Base-by-base conservation (phyloP, 495 filamentous ascomycete species). In the Immersiella caudata region DNA sequence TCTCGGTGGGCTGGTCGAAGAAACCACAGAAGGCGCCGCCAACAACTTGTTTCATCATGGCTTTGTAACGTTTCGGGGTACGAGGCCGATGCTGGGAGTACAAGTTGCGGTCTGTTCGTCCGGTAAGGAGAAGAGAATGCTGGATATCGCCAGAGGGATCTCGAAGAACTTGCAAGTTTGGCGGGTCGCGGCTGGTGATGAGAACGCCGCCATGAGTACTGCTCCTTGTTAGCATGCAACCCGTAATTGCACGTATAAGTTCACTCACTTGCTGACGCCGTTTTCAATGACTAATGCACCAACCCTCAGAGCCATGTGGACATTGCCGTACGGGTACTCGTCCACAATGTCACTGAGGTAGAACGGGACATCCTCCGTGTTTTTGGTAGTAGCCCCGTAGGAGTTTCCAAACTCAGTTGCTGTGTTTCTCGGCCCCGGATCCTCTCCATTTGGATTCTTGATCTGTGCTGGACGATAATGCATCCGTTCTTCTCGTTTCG, bases 251-350 rank as follows among this genome's bases (percentile, higher is more conserved):
- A 36, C 14, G 12, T 27, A 33, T 9, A 14, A 8, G 27, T 6
- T 5, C 25, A 27, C 57, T 59, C 33, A 59, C 57, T 72, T 76
- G 63, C 25, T 56, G 20, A 76, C 74, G 8, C 79, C 76, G 36
- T 82, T 82, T 66, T 83, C 79, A 21, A 83, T 79, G 0, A 83
- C 57, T 8, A 83, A 60, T 0, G 80, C 79, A 0, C 81, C 80
- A 57, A 83, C 57, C 8, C 75, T 68, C n/a, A 83, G 58, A 0
- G 76, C 79, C 72, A 81, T 79, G 65, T 81, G 79, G 9, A 79
- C 69, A 40, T 80, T 74, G 16, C 73, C 76, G 61, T 79, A 81
- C 0, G 79, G 78, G 68, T 78, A 68, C 56, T 72, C 60, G 20
- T 76, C 64, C 6, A 76, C 68, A 25, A 72, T 68, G 22, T 71